Percentiles rank a stretch among this genome's conserved stretches.
Evolutionary conservation across 73 alveolate species (phyloP).

Genomic region (Breviolum minutum): DNA sequence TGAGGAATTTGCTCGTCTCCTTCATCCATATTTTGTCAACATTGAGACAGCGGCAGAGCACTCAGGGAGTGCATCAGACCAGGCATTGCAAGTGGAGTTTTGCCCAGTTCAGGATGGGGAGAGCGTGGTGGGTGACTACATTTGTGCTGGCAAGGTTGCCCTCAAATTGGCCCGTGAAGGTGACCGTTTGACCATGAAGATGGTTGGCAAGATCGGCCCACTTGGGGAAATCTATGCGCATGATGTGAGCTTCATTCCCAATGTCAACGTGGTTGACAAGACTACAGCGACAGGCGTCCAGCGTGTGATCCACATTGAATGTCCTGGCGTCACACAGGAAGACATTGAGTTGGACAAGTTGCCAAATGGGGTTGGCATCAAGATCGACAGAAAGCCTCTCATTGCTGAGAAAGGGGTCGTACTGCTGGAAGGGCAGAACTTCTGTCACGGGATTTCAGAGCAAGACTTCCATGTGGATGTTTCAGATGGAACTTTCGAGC

Average conservation of each 20-base stretch:
- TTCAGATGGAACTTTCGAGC: conserved; percentile 29
- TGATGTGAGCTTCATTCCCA: conserved; percentile 47
- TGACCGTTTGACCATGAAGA: conserved; percentile 2
- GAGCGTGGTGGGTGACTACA: not conserved
- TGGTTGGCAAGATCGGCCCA: conserved; percentile 13
- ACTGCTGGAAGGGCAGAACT: not conserved
- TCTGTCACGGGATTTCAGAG: conserved; percentile 22
- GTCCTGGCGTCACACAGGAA: conserved; percentile 20
- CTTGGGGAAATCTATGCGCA: conserved; percentile 57
- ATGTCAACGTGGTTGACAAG: conserved; percentile 26
- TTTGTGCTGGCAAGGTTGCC: not conserved
- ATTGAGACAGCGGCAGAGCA: not conserved
- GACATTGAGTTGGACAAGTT: not conserved
- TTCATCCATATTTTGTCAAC: conserved; percentile 42
- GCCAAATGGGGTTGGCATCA: conserved; percentile 14
- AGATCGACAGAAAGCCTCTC: not conserved
- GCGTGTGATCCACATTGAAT: conserved; percentile 16
- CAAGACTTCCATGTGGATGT: not conserved
- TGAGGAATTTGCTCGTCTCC: not conserved
- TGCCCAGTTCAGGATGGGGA: not conserved
- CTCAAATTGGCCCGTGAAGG: not conserved
- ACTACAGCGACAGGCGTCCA: not conserved
- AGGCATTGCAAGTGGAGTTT: not conserved
- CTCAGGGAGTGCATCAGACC: not conserved
- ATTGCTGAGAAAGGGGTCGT: not conserved